Percentiles rank a stretch among this genome's conserved stretches.
These are phyloP conservation scores for Aspergillus kassunensis DNA, from an alignment of 495 filamentous ascomycete genomes.

Conservation along the genomic window DNA sequence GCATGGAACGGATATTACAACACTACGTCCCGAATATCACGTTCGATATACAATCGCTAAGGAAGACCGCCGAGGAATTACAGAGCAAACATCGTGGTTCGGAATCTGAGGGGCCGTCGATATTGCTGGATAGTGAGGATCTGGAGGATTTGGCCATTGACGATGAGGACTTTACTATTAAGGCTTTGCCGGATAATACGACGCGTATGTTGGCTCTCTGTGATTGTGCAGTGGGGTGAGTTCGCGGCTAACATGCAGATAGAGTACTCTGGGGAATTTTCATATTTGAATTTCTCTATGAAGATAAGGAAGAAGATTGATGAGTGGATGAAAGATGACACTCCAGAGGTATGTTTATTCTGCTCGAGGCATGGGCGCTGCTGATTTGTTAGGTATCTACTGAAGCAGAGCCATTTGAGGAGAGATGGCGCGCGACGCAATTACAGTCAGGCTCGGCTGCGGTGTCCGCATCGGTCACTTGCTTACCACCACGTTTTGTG, in stretches of 20 bases:
- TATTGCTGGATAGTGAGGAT: conserved; percentile 34
- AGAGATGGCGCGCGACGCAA: conserved; percentile 47
- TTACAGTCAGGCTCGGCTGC: conserved; percentile 42
- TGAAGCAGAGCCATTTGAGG: conserved; percentile 43
- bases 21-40: conserved; percentile 42
- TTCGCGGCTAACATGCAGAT: conserved; percentile 14
- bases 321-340: conserved; percentile 44
- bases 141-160: conserved; percentile 43
- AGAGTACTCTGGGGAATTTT: conserved; percentile 54
- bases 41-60: conserved; percentile 42
- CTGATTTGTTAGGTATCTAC: conserved; percentile 32
- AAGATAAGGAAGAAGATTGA: conserved; percentile 48
- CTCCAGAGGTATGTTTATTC: conserved; percentile 34
- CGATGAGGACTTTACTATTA: conserved; percentile 45
- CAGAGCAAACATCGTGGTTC: conserved; percentile 36
- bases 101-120: conserved; percentile 30
- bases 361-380: neutral
- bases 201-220: conserved; percentile 42
- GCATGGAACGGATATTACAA: conserved; percentile 42
- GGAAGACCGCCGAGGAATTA: conserved; percentile 38
- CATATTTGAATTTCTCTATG: conserved; percentile 49
- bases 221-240: no score
- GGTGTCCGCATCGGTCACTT: conserved; percentile 38
- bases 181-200: conserved; percentile 44
- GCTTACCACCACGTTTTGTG: conserved; percentile 48